A percentile compares a stretch with the other conserved stretches of the same genome.
Evolutionary conservation across 2,329 filamentous ascomycete species (phyloP).

Genomic region (Fonsecaea multimorphosa): DNA sequence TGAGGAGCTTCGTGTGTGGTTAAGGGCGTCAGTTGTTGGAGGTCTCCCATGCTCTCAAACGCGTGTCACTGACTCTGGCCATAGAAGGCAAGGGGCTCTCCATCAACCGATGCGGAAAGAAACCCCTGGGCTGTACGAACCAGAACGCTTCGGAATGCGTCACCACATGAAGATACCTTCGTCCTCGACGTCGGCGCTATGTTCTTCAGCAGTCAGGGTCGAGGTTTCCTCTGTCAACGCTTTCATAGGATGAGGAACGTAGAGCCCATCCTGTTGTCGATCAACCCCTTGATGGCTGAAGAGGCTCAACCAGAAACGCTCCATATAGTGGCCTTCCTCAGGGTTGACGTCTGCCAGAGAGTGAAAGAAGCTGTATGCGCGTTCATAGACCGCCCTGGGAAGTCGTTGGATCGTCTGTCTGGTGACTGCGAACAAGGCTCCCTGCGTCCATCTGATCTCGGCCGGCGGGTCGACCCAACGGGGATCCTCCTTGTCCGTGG

Average conservation of each 20-base stretch:
- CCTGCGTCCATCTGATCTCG: constrained; percentile 33
- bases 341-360: constrained; percentile 33
- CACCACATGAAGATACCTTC: constrained; percentile 12
- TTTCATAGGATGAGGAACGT: neutral
- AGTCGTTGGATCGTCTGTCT: constrained; percentile 32
- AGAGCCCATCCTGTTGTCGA: neutral
- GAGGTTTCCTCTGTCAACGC: neutral
- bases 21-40: neutral
- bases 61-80: neutral
- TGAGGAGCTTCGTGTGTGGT: too few species aligned
- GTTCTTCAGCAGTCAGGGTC: neutral
- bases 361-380: constrained; percentile 29
- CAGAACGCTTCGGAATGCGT: neutral
- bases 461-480: constrained; percentile 8
- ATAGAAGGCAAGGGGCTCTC: neutral
- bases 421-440: constrained; percentile 34
- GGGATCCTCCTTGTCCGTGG: constrained; percentile 4
- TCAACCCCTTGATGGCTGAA: constrained; percentile 6
- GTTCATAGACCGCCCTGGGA: constrained; percentile 25
- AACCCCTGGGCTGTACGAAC: neutral
- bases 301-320: constrained; percentile 35
- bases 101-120: too few species aligned
- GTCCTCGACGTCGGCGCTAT: neutral
- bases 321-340: constrained; percentile 37
- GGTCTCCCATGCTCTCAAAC: neutral